Conservation (phyloP, 2,329 filamentous ascomycete genomes). For the Alternaria sp. region DNA sequence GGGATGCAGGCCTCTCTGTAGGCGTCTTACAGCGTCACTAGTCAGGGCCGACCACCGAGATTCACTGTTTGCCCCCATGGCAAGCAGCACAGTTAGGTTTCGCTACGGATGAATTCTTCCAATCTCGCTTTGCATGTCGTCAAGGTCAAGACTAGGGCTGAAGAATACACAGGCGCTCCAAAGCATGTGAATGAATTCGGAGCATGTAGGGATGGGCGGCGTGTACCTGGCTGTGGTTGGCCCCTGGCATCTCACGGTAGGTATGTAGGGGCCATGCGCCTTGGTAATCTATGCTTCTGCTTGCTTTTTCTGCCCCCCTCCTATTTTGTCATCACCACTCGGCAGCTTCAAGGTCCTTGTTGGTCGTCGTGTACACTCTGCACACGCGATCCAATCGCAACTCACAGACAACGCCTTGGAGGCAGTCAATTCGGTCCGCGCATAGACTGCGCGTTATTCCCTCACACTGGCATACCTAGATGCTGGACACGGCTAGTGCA, state of each 20-base stretch:
- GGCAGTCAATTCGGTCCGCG: background rate
- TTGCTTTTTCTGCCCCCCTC: background rate
- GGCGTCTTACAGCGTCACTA: background rate
- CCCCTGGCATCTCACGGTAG: background rate
- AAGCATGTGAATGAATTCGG: background rate
- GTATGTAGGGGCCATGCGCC: background rate
- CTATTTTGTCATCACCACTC: background rate
- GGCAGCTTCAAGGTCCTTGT: background rate
- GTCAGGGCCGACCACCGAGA: background rate
- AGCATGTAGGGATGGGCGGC: background rate
- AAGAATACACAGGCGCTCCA: conserved; percentile 1
- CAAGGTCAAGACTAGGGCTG: background rate
- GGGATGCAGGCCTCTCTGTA: background rate
- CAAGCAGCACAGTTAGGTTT: background rate
- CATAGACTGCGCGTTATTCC: background rate
- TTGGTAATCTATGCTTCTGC: background rate
- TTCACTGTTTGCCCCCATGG: background rate
- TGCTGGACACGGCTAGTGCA: background rate
- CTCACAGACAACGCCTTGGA: background rate
- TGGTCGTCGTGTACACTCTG: background rate
- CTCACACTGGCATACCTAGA: background rate
- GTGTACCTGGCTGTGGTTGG: background rate
- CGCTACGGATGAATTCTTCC: background rate
- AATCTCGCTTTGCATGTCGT: background rate
- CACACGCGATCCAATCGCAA: background rate